Percentiles rank a stretch among this genome's conserved stretches.
Evolutionary conservation across 768 basidiomycete genomes (phyloP).

Genomic region (Gyrodon lividus): DNA sequence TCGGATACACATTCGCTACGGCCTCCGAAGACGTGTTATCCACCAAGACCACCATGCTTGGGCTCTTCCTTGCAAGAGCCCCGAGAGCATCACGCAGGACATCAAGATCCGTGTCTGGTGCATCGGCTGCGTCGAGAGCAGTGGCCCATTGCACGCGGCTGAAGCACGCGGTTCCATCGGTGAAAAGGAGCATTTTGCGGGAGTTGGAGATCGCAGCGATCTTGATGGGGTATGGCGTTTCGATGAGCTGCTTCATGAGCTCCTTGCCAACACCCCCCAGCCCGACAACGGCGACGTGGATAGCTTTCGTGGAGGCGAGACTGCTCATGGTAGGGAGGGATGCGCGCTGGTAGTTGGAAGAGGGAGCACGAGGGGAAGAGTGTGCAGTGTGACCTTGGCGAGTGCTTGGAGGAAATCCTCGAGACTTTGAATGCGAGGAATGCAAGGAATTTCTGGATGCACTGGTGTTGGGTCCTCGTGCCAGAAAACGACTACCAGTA

Average conservation of each 20-base stretch:
- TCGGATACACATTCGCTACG: conserved; percentile 80
- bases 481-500: not conserved
- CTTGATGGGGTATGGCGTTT: conserved; percentile 60
- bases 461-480: not conserved
- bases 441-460: not conserved
- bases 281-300: conserved; percentile 77
- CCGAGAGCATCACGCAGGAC: conserved; percentile 43
- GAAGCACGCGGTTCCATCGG: conserved; percentile 41
- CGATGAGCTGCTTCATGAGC: conserved; percentile 77
- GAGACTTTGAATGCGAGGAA: not conserved
- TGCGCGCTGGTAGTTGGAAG: not conserved
- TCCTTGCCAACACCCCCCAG: conserved; percentile 91
- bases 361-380: conserved; percentile 2
- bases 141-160: conserved; percentile 44
- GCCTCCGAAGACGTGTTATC: conserved; percentile 90
- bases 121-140: conserved; percentile 43
- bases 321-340: conserved; percentile 13
- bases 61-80: conserved; percentile 41
- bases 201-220: conserved; percentile 73
- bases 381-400: not conserved
- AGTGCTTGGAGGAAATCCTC: not conserved
- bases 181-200: conserved; percentile 54
- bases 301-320: conserved; percentile 28
- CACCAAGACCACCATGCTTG: conserved; percentile 65
- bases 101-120: conserved; percentile 38